Percentiles rank a stretch among this genome's conserved stretches.
These are phyloP conservation scores for Neurospora sp. DNA, from an alignment of 2,329 filamentous ascomycete species.

Conservation along the genomic window DNA sequence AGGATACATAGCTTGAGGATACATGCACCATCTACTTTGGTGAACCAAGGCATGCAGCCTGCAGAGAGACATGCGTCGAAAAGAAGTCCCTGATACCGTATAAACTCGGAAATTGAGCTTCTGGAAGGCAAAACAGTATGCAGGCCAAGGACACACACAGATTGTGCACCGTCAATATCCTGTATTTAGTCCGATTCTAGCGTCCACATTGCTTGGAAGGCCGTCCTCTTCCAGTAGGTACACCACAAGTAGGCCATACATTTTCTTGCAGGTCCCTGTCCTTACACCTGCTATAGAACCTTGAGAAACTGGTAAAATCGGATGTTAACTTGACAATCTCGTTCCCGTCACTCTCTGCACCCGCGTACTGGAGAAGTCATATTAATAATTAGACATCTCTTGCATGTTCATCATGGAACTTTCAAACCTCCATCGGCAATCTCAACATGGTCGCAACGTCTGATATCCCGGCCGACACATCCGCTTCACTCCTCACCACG, in stretches of 20 bases:
- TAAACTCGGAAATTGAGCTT: too few species aligned
- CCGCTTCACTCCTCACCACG: neutral
- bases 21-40: neutral
- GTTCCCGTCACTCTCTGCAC: neutral
- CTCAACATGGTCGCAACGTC: neutral
- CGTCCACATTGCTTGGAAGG: neutral
- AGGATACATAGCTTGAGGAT: neutral
- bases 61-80: neutral
- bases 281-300: neutral
- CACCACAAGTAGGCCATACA: neutral
- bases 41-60: neutral
- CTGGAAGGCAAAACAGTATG: too few species aligned
- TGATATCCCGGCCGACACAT: neutral
- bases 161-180: too few species aligned
- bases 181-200: too few species aligned
- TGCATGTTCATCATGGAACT: neutral
- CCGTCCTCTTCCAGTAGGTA: neutral
- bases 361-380: neutral
- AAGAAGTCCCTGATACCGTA: neutral
- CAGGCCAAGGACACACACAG: too few species aligned
- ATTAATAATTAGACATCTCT: neutral
- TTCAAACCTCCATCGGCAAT: neutral
- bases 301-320: neutral
- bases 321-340: neutral
- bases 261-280: neutral